These are phyloP conservation scores for Paraleonurus japonicus DNA, from an alignment of 257 asterid species.

Conservation along the genomic window DNA sequence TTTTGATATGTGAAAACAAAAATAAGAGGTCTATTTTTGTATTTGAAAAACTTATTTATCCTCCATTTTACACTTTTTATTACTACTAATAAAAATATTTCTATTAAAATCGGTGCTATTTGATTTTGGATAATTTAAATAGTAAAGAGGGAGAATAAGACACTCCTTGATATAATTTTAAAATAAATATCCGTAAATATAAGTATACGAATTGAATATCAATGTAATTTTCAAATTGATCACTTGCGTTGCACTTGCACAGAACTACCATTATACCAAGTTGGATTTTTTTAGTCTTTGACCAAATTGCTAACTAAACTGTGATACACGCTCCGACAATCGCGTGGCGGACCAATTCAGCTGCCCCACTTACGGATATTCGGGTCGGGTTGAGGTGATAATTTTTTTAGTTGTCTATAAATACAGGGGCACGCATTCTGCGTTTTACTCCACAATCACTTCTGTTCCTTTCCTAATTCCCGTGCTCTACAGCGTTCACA, in stretches of 20 bases:
- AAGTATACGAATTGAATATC: too few species aligned
- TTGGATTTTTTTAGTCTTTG: background rate
- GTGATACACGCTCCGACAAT: slow-evolving; percentile 3
- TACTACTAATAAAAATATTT: too few species aligned
- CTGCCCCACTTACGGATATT: background rate
- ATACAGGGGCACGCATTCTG: slow-evolving; percentile 1
- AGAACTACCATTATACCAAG: too few species aligned
- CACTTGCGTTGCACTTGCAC: background rate
- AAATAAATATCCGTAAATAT: too few species aligned
- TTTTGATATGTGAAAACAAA: too few species aligned
- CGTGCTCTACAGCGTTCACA: background rate
- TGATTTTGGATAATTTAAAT: too few species aligned
- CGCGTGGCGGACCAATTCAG: slow-evolving; percentile 17
- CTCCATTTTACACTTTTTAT: too few species aligned
- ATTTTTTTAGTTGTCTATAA: slow-evolving; percentile 18
- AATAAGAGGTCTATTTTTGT: too few species aligned
- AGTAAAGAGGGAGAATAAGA: too few species aligned
- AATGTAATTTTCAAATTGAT: background rate
- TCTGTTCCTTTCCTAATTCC: background rate
- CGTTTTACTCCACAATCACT: background rate
- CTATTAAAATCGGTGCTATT: too few species aligned
- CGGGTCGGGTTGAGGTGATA: slow-evolving; percentile 21
- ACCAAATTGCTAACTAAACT: slow-evolving; percentile 12
- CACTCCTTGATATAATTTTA: too few species aligned
- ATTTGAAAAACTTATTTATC: too few species aligned